Evolutionary conservation across 1,284 basidiomycete genomes (phyloP).

Genomic region (Cutaneotrichosporon mucoides): DNA sequence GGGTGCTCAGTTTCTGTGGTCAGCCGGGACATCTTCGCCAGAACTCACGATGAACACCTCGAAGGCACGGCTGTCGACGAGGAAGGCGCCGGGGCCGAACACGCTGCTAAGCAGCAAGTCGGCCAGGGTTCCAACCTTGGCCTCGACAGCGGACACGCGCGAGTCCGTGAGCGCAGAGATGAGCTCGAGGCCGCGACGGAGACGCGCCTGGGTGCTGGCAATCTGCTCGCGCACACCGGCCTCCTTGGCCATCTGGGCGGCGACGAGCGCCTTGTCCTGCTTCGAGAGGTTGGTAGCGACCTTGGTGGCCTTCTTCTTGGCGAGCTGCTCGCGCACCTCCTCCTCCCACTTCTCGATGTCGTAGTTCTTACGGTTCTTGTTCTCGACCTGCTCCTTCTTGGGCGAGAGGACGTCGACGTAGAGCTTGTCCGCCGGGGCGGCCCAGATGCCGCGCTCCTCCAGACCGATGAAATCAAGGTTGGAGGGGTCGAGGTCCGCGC

Average conservation of each 20-base stretch:
- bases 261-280: conserved; percentile 72
- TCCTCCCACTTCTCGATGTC: conserved; percentile 90
- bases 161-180: conserved; percentile 62
- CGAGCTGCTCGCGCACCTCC: conserved; percentile 78
- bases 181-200: conserved; percentile 66
- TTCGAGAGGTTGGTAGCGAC: conserved; percentile 62
- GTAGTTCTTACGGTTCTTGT: conserved; percentile 76
- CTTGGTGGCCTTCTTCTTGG: conserved; percentile 61
- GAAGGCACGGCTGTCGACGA: conserved; percentile 64
- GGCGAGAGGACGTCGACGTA: conserved; percentile 70
- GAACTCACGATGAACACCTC: conserved; percentile 65
- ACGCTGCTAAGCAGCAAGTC: conserved; percentile 63
- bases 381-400: conserved; percentile 56
- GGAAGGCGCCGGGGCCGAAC: conserved; percentile 57
- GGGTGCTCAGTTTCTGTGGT: conserved; percentile 21
- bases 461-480: conserved; percentile 63
- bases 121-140: conserved; percentile 59
- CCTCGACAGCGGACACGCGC: conserved; percentile 58
- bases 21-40: no score
- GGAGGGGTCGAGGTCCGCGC: conserved; percentile 60
- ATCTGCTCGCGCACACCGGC: conserved; percentile 62
- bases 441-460: conserved; percentile 76
- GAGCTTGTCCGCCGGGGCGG: conserved; percentile 69
- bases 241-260: conserved; percentile 77
- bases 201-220: conserved; percentile 53